Base-by-base conservation (phyloP, 352 stramenopile species). In the Phytophthora pluvialis region DNA sequence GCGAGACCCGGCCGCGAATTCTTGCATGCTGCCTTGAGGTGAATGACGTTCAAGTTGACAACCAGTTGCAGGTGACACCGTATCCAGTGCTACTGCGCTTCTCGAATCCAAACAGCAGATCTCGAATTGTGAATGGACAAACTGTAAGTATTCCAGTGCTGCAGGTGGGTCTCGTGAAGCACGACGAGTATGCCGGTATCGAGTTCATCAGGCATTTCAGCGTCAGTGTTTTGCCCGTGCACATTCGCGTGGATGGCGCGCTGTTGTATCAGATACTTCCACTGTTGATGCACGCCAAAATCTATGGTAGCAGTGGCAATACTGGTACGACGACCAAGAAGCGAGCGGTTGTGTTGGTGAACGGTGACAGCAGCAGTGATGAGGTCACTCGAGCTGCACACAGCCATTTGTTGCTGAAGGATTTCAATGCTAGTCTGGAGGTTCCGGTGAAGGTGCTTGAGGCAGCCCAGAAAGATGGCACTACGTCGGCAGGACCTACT, bases 171-270 rank as follows among this genome's bases (percentile, higher is more conserved):
- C 57, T 96, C 5, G 86, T 94, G n/a, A 93, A 93, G 52, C 85
- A 96, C 40, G 87, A 94, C 32, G 85, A 91, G 35, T 95, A 96
- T 57, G 78, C 85, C 11, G 86, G 88, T 3, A 93, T 96, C 66
- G 75, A 96, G 33, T 96, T 96, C 36, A 93, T 96, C 38, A 80
- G 83, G 5, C 86, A 95, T 54, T 94, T 96, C 45, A 93, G 84
- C 40, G 70, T 76, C 8, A 83, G 68, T 9, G 66, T 92, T 55
- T 67, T 91, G 6, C 88, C 88, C 9, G 74, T 96, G 8, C 86
- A 94, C 43, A 71, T 94, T 51, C 87, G 88, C 32, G 85, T 94
- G 7, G 88, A 96, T 48, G 88, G 88, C 12, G 85, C 88, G 8
- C 66, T 96, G 33, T 71, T 95, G 5, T 93, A 88, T 29, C 83